These are phyloP conservation scores for Zygnema circumcarinatum DNA, from an alignment of 139 green algal species.

Conservation along the genomic window DNA sequence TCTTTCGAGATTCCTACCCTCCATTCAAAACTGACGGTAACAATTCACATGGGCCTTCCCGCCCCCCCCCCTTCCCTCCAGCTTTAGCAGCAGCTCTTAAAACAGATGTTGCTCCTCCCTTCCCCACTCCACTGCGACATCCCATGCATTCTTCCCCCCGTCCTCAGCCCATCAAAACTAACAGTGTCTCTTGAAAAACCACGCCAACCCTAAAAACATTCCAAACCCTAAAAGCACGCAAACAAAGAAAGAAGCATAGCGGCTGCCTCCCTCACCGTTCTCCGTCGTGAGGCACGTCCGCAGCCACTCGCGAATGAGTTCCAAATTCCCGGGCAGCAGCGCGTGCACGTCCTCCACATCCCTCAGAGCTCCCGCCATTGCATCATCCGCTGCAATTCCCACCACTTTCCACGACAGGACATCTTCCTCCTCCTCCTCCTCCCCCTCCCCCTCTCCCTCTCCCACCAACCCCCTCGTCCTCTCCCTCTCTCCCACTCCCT, in stretches of 20 bases:
- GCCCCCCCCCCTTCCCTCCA: neutral
- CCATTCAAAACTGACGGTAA: too few species aligned
- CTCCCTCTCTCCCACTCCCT: neutral
- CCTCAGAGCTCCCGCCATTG: neutral
- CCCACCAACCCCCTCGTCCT: neutral
- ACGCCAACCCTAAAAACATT: neutral
- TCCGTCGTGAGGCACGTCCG: neutral
- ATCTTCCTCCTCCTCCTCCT: neutral
- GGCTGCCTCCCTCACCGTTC: neutral
- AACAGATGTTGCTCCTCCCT: neutral
- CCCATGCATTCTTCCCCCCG: neutral
- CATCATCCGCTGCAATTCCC: neutral
- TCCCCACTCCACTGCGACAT: neutral
- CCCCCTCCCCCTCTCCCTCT: neutral
- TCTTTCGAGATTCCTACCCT: too few species aligned
- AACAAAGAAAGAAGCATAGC: neutral
- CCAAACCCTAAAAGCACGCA: neutral
- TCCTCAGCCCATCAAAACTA: neutral
- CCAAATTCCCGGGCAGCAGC: neutral
- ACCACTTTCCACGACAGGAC: neutral
- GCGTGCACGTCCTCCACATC: neutral
- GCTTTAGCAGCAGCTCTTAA: neutral
- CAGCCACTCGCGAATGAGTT: neutral
- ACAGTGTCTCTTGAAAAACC: neutral
- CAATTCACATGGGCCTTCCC: neutral